Base-by-base conservation (phyloP, 2,329 filamentous ascomycete species). In the Ophiostoma australiae region DNA sequence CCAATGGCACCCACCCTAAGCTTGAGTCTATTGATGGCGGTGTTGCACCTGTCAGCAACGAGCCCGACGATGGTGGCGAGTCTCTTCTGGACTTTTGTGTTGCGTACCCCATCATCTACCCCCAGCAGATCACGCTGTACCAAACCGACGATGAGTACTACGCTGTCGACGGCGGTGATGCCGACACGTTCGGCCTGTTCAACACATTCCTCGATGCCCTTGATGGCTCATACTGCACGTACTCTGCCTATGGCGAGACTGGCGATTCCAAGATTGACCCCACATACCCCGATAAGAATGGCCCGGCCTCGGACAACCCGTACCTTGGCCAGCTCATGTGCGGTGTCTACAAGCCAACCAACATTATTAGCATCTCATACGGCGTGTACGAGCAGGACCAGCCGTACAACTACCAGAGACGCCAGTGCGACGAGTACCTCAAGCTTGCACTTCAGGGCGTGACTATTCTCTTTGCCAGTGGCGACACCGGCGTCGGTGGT, bases 291-390 rank as follows among this genome's bases (percentile, higher is more conserved):
- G 39, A 67, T 15, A 31, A 15, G 73, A 77, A 79, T 0, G 75
- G 77, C 15, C 27, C 76, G 0, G 82, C 79, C 41, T 84, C 83
- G 27, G 87, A 85, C 78, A 82, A 83, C 63, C 63, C 63, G 20
- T 66, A 66, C 63, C 63, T n/a, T 72, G 83, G 83, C 31, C 72
- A 77, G 63, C 76, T 80, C n/a, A 75, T 77, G 73, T 80, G 77
- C 74, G 78, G 78, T 63, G 75, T 75, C 13, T 78, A 77, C 78
- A 80, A 82, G 74, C 84, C 85, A 2, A 85, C 86, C 13, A 86
- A 87, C 73, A 85, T 87, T 8, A 82, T 87, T 72, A 83, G 81
- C 55, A 84, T 89, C 74, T 85, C 83, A 2, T 87, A 88, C 76
- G 85, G 85, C 65, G 83, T 83, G 55, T 81, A 83, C 65, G 86